Base-by-base conservation (phyloP, 306 rosid genomes). In the Lotus japonicus region DNA sequence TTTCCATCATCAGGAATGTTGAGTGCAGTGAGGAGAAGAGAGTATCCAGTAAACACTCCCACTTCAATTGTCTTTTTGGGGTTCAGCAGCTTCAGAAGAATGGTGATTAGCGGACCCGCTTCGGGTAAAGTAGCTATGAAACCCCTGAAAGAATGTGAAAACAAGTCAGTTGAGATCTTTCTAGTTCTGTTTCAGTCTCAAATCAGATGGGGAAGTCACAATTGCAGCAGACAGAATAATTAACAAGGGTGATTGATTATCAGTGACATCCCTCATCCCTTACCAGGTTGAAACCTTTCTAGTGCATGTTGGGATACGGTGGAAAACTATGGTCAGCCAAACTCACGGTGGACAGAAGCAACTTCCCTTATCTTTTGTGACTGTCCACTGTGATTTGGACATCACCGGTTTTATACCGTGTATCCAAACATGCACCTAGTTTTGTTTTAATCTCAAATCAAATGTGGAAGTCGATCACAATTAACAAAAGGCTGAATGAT, bases 21-120 rank as follows among this genome's bases (percentile, higher is more conserved):
- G 58, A 87, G 92, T 17, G 87, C 89, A 8, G 89, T 84, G 49
- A 87, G 89, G 59, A 84, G 92, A 66, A 87, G 89, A 12, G 89
- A 84, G 72, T 86, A 84, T 7, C 92, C 85, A 11, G 89, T 82
- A 62, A 80, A 82, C 5, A 82, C 89, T 55, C 89, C 92, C 4
- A 84, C 66, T 77, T 84, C 86, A 70, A 84, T 82, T 0, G 89
- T 84, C 76, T 79, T 88, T 72, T 68, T 85, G 1, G 90, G 84
- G 72, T 81, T 73, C 33, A 81, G 18, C 7, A 88, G 19, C 58
- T 72, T 77, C 78, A 88, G 69, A 42, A 88, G 54, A 83, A 87
- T 38, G 41, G 76, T 68, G 7, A 85, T 38, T 12, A 88, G 59
- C 12, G 77, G 87, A 69, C 85, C 87, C 9, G 82, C 82, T 17